Conservation (phyloP, 2,329 filamentous ascomycete species). For the Zymoseptoria ardabiliae region DNA sequence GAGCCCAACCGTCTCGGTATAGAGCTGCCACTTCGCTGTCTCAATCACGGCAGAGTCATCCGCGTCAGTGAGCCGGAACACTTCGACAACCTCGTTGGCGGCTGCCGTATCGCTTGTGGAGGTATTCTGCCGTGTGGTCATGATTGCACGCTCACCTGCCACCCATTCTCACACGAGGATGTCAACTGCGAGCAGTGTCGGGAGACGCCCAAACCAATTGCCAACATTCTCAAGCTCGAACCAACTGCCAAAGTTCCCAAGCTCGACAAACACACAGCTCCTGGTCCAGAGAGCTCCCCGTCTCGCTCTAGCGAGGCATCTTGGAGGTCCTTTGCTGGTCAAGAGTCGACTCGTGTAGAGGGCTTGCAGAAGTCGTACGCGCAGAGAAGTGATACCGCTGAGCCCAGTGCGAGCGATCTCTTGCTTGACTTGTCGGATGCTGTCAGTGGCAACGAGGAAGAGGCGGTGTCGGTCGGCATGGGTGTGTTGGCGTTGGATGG, state of each 20-base stretch:
- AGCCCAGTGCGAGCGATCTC: neutral
- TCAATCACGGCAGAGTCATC: constrained; percentile 19
- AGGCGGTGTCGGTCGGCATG: neutral
- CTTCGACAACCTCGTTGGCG: constrained; percentile 49
- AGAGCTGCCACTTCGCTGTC: constrained; percentile 21
- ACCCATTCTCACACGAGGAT: constrained; percentile 37
- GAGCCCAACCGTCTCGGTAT: constrained; percentile 19
- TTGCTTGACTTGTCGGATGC: neutral
- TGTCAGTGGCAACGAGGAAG: neutral
- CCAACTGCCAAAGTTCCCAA: neutral
- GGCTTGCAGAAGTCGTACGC: neutral
- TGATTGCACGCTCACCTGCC: constrained; percentile 45
- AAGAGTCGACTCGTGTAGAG: constrained; percentile 8
- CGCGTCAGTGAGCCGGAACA: constrained; percentile 39
- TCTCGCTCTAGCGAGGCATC: constrained; percentile 1
- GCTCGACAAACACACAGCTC: neutral
- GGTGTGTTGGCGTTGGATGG: neutral
- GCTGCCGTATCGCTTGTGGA: constrained; percentile 45
- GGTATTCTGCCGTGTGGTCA: constrained; percentile 45
- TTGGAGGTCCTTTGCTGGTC: constrained; percentile 15
- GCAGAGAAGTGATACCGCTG: neutral
- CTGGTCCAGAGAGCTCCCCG: neutral
- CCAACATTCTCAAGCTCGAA: neutral
- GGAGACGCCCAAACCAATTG: neutral
- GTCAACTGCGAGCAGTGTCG: constrained; percentile 23